Base-by-base conservation (phyloP, 1,284 basidiomycete genomes). In the Cryptococcus sp. region DNA sequence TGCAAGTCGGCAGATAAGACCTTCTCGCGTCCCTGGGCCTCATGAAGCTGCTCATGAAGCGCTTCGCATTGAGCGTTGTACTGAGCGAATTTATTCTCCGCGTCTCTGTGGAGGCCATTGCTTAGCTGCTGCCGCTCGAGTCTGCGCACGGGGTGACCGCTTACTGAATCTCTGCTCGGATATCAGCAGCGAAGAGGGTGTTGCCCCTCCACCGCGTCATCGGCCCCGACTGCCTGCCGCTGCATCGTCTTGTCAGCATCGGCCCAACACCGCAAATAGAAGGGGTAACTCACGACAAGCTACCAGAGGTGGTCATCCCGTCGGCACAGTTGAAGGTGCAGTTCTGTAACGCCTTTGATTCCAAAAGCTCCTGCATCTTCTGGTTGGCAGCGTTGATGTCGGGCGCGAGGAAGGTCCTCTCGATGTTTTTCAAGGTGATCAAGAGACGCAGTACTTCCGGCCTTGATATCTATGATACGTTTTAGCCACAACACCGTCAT, bases 381-480 rank as follows among this genome's bases (percentile, higher is more conserved):
- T 78, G 61, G 57, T 90, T 83, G 2, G 82, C 89, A 24, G 84
- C 82, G 1, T 68, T 69, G 76, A 88, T 87, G 8, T 76, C 83
- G 1, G 68, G 68, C 0, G 87, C 84, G 12, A 98, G 81, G 3
- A 91, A 77, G 2, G 81, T 82, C 16, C 81, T 79, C 73, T 98
- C 95, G 53, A 97, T 89, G 43, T 76, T 77, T 20, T 77, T 77
- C 40, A 81, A 78, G 72, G 91, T 91, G 76, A 98, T 87, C 39
- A 98, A 76, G 50, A 94, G 81, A 48, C 92, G 89, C 28, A 86
- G 79, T 3, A 94, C 88, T 55, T 85, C 85, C 45, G 83, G 82
- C 64, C 95, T 80, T 15, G 28, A 33, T 5, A 33, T 33, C 28
- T 33, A 9, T 33, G 28, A 33, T 33, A 33, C 28, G 9, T 9